These are phyloP conservation scores for Phytopythium delawarense DNA, from an alignment of 352 stramenopile genomes.

Conservation along the genomic window DNA sequence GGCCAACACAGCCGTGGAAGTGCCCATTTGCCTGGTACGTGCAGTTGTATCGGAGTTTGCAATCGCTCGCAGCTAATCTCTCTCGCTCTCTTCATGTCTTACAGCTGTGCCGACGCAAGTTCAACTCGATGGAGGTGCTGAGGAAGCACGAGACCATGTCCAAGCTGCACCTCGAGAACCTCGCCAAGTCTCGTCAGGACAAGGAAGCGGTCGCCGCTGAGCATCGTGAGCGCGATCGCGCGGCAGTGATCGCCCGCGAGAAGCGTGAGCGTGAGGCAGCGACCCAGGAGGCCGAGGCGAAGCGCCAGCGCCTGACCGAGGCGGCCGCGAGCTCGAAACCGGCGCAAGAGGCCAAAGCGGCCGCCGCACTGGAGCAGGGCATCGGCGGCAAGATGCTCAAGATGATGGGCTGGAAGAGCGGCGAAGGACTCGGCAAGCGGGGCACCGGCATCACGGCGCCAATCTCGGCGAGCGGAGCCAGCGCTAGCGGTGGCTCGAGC, in stretches of 20 bases:
- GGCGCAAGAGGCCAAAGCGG: conserved; percentile 9
- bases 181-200: conserved; percentile 73
- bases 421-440: conserved; percentile 75
- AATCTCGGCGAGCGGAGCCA: conserved; percentile 38
- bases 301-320: not conserved
- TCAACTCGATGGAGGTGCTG: conserved; percentile 65
- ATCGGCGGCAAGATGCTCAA: conserved; percentile 86
- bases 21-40: conserved; percentile 78
- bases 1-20: conserved; percentile 46
- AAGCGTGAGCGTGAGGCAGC: conserved; percentile 6
- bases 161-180: conserved; percentile 67
- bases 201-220: conserved; percentile 59
- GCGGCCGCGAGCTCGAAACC: not conserved
- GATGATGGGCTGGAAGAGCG: conserved; percentile 87
- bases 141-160: conserved; percentile 78
- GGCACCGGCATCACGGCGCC: conserved; percentile 74
- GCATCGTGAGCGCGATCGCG: conserved; percentile 55
- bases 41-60: not conserved
- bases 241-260: conserved; percentile 8
- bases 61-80: not conserved
- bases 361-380: conserved; percentile 38
- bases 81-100: conserved; percentile 2
- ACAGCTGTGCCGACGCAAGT: conserved; percentile 80
- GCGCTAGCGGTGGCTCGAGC: conserved; percentile 15
- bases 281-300: conserved; percentile 9